Conservation (phyloP, 225 moss, liverwort and hornwort species). For the Neckera pumila region DNA sequence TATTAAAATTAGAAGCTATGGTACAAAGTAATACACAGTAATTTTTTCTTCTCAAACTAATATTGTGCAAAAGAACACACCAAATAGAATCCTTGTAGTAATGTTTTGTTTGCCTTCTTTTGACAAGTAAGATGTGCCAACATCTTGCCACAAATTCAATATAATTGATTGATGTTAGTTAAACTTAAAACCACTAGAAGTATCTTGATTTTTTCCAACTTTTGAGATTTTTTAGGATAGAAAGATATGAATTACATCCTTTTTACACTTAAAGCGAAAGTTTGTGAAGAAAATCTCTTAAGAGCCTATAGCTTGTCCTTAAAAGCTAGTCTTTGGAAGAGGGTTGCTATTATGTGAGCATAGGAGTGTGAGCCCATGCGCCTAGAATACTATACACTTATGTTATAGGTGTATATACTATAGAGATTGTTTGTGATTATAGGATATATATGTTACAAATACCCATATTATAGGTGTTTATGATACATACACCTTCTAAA, state of each 20-base stretch:
- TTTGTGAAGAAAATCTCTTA: not conserved
- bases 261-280: fast-evolving
- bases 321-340: too few species aligned
- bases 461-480: too few species aligned
- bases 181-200: too few species aligned
- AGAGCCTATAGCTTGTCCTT: not conserved
- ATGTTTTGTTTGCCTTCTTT: not conserved
- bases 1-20: not conserved
- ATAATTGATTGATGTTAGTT: not conserved
- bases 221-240: too few species aligned
- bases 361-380: too few species aligned
- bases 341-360: too few species aligned
- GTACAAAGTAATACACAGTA: not conserved
- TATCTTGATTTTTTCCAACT: too few species aligned
- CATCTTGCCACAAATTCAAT: not conserved
- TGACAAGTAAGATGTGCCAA: not conserved
- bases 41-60: not conserved
- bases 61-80: not conserved
- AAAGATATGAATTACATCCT: not conserved
- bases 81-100: not conserved
- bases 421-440: too few species aligned
- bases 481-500: too few species aligned
- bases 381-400: too few species aligned
- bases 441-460: too few species aligned
- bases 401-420: too few species aligned